phyloP scores from a whole-genome alignment of 2,329 filamentous ascomycete genomes.

The Dothistroma septosporum region DNA sequence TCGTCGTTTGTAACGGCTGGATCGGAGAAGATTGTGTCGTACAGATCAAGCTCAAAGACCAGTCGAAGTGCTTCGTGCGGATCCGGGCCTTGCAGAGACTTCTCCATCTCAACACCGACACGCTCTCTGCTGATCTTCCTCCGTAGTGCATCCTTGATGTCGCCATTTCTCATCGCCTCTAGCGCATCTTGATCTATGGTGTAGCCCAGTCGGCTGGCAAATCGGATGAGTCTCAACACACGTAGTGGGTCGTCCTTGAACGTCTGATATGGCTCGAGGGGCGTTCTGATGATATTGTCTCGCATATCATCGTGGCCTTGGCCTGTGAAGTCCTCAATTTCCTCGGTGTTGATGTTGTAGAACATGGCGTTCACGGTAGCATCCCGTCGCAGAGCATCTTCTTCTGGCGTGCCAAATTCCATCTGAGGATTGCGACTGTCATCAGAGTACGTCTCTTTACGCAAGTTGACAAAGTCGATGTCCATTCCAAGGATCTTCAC shows the following conservation, averaged over 20 bases:
- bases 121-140: conserved; percentile 90
- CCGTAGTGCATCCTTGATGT: conserved; percentile 74
- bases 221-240: conserved; percentile 80
- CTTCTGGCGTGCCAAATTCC: conserved; percentile 87
- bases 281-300: conserved; percentile 71
- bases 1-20: conserved; percentile 48
- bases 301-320: conserved; percentile 70
- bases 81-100: conserved; percentile 76
- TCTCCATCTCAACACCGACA: conserved; percentile 80
- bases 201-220: conserved; percentile 80
- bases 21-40: conserved; percentile 69
- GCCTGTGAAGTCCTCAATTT: conserved; percentile 80
- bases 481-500: conserved; percentile 81
- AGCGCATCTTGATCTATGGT: conserved; percentile 67
- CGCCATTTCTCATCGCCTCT: conserved; percentile 68
- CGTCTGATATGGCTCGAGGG: conserved; percentile 81
- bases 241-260: conserved; percentile 92
- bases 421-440: conserved; percentile 85
- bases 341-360: conserved; percentile 78
- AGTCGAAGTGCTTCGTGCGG: conserved; percentile 60
- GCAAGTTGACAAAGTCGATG: conserved; percentile 88
- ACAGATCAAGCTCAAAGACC: conserved; percentile 64
- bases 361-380: conserved; percentile 94
- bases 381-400: conserved; percentile 85
- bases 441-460: conserved; percentile 86